Base-by-base conservation (phyloP, 441 rosid genomes). In the Populus tomentosa region DNA sequence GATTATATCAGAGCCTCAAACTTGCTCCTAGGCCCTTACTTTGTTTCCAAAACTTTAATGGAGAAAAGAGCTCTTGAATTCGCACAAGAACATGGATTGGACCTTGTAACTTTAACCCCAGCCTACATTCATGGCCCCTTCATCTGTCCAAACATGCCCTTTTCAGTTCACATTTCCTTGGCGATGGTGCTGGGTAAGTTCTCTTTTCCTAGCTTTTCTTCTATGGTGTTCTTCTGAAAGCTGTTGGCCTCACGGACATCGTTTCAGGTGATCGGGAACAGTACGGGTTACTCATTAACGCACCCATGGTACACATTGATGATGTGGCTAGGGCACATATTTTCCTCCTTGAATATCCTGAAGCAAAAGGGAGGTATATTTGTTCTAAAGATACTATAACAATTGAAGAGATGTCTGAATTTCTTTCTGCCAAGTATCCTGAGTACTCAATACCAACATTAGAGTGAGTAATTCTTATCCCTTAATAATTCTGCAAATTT, bases 241-340 rank as follows among this genome's bases (percentile, higher is more conserved):
- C 6, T 20, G 11, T 40, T 63, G 69, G 38, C 10, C 69, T 40
- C 4, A 50, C 18, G 63, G 30, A 32, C 18, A 11, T 21, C 23
- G 21, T 16, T 56, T 38, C 76, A 83, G 86, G 86, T 56, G 67
- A 83, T 14, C 14, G 63, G 10, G 72, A 80, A 2, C 13, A 33
- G 1, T 83, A 77, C 33, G 1, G 13, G 21, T 0, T 1, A 10
- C 68, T 83, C 46, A 40, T 50, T 10, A 79, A 69, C 5, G 0
- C 1, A 11, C 46, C 68, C 0, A 50, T 82, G 83, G 85, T 87
- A 35, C 89, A 88, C 11, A 70, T 78, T 9, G 86, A 86, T 65
- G 87, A 83, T 7, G 79, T 84, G 26, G 85, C 78, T 6, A 83
- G 76, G 20, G 87, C 89, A 33, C 83, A 84, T 46, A 86, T 86